A percentile compares a stretch with the other conserved stretches of the same genome.
Conservation (phyloP, 1,284 basidiomycete genomes). For the Grifola frondosa region DNA sequence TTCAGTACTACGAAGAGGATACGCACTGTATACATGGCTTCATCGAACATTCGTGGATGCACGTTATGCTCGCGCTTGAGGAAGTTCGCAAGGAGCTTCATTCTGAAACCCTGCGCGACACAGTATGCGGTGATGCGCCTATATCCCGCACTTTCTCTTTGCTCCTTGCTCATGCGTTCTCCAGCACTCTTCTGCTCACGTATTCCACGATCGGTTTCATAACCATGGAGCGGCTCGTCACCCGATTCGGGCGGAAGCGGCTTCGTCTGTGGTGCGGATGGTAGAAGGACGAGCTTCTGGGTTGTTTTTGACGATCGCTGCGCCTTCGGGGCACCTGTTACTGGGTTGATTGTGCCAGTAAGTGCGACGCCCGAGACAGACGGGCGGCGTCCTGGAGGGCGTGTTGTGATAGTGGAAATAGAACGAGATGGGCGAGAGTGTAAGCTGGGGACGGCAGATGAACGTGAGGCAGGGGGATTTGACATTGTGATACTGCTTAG, state of each 20-base stretch:
- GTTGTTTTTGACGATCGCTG: conserved; percentile 88
- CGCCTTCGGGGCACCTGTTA: conserved; percentile 34
- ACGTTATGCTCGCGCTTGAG: conserved; percentile 94
- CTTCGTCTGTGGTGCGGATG: conserved; percentile 88
- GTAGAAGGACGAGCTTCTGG: conserved; percentile 89
- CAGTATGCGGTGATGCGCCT: conserved; percentile 86
- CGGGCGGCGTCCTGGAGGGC: conserved; percentile 22
- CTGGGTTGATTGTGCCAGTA: conserved; percentile 23
- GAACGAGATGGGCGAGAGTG: conserved; percentile 22
- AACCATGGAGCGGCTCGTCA: conserved; percentile 54
- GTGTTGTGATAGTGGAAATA: conserved; percentile 10
- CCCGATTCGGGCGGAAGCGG: conserved; percentile 57
- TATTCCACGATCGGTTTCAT: conserved; percentile 64
- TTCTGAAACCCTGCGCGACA: conserved; percentile 78
- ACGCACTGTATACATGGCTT: conserved; percentile 88
- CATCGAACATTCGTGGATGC: conserved; percentile 85
- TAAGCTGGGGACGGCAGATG: conserved; percentile 12
- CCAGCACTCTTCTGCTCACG: conserved; percentile 75
- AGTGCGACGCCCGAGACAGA: conserved; percentile 29
- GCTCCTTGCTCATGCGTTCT: conserved; percentile 78
- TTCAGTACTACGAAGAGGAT: not conserved
- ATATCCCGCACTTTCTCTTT: conserved; percentile 73
- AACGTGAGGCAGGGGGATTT: conserved; percentile 13
- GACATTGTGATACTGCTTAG: conserved; percentile 27
- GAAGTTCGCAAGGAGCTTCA: conserved; percentile 81